These are phyloP conservation scores for Chaetomium cochliodes DNA, from an alignment of 495 filamentous ascomycete genomes.

Conservation along the genomic window DNA sequence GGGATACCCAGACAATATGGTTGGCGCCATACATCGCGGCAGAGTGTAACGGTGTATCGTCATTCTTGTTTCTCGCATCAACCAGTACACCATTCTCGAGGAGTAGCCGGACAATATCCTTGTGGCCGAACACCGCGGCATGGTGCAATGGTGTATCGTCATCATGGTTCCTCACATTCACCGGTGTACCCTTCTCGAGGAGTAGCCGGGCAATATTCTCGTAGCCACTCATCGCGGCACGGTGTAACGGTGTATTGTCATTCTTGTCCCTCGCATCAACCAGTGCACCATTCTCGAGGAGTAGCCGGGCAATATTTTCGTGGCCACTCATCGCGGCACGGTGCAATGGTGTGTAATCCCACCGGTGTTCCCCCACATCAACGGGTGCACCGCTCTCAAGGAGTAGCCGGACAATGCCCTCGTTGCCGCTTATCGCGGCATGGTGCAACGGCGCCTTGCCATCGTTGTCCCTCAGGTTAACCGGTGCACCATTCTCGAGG, in stretches of 20 bases:
- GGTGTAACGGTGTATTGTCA: too few relatives aligned
- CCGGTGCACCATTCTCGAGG: not conserved
- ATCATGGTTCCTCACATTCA: not conserved
- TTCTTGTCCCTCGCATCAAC: too few relatives aligned
- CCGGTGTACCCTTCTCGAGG: not conserved
- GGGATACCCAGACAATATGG: too few relatives aligned
- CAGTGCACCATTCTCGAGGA: too few relatives aligned
- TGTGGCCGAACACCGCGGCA: not conserved
- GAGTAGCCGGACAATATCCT: too few relatives aligned
- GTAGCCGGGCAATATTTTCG: too few relatives aligned
- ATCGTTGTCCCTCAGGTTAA: not conserved
- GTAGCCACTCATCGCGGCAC: too few relatives aligned
- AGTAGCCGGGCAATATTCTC: not conserved
- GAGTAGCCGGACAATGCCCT: not conserved
- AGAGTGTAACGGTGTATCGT: too few relatives aligned
- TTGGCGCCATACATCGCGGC: too few relatives aligned
- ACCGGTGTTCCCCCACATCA: not conserved
- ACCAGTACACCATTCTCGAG: too few relatives aligned
- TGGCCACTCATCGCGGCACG: not conserved
- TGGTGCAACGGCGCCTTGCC: not conserved
- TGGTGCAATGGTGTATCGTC: not conserved
- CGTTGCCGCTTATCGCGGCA: not conserved
- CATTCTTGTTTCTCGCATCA: too few relatives aligned
- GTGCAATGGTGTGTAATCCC: not conserved
- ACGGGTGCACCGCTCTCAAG: slow-evolving; percentile 20